phyloP scores from a whole-genome alignment of 371 early-diverging fungal species.

The Sanchytrium tribonematis region DNA sequence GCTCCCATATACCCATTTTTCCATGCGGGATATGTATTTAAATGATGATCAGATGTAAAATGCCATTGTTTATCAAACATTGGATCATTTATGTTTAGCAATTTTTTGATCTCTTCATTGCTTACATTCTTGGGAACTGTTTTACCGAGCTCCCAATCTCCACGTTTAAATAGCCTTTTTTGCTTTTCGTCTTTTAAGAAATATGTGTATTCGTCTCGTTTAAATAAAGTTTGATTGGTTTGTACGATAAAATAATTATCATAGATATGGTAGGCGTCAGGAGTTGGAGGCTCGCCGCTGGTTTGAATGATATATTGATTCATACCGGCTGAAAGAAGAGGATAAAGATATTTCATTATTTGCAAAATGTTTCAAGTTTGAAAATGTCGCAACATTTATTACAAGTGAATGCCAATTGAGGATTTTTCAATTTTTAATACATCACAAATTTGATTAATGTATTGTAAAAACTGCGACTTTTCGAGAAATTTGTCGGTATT shows the following conservation, averaged over 20 bases:
- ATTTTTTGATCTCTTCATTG: not conserved
- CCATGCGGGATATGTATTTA: not conserved
- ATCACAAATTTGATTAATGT: too few relatives aligned
- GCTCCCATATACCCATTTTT: not conserved
- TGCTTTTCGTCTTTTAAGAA: not conserved
- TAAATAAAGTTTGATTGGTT: not conserved
- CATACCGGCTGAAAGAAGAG: not conserved
- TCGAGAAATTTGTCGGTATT: too few relatives aligned
- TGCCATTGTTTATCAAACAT: constrained; percentile 54
- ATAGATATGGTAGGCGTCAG: not conserved
- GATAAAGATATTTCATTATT: too few relatives aligned
- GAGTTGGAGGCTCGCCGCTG: not conserved
- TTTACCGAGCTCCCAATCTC: not conserved
- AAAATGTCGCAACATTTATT: too few relatives aligned
- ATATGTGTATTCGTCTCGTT: not conserved
- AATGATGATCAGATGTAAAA: constrained; percentile 11
- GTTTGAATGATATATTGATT: not conserved
- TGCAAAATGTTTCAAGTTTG: too few relatives aligned
- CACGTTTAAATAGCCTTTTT: not conserved
- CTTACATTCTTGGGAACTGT: not conserved
- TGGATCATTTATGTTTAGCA: constrained; percentile 34
- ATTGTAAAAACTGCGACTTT: too few relatives aligned
- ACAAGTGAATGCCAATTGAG: too few relatives aligned
- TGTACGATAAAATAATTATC: not conserved
- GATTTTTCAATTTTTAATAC: too few relatives aligned